Base-by-base conservation (phyloP, 192 early-diverging fungal species). In the Coemansia sp. region DNA sequence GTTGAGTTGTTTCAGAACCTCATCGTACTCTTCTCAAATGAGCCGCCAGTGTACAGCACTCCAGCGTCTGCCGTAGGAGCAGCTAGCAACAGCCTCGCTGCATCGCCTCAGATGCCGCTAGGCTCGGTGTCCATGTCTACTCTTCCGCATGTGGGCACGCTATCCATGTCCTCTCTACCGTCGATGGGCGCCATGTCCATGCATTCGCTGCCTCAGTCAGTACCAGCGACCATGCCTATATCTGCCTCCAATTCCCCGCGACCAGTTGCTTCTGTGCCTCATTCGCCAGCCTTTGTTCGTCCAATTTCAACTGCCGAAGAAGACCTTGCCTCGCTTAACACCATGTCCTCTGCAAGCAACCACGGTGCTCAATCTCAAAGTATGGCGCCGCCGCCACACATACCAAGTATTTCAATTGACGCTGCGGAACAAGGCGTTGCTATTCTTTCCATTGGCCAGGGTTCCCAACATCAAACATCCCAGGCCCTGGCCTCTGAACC, bases 41-140 rank as follows among this genome's bases (percentile, higher is more conserved):
- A 82, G 65, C 79, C 81, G 13, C 83, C 76, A 9, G 83, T 78
- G 40, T 79, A 67, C 56, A 82, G 74, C 63, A 62, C 75, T 11
- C 76, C 69, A 10, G 71, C 79, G 6, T 67, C 81, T 0, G 43
- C 66, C 13, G 48, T 67, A 19, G 77, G 72, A 2, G 52, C 44
- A 50, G 54, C 70, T 9, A 66, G 47, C 32, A 62, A 39, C 37
- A 65, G 66, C 19, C 32, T 39, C 16, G 23, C 49, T n/a, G 65
- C 49, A 21, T 18, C 49, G 47, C 60, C 60, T 1, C 54, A 47
- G 11, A 71, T 58, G 53, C 41, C 53, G 13, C 58, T 69, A 26
- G 73, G 72, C 4, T 71, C 78, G 4, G 60, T 58, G 37, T 80
- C 77, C 6, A 68, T 69, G 64, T n/a, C 70, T 7, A 45, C 73